Percentiles rank a stretch among this genome's conserved stretches.
phyloP scores from a whole-genome alignment of 1,139 yeast species.

The Candida sp. region DNA sequence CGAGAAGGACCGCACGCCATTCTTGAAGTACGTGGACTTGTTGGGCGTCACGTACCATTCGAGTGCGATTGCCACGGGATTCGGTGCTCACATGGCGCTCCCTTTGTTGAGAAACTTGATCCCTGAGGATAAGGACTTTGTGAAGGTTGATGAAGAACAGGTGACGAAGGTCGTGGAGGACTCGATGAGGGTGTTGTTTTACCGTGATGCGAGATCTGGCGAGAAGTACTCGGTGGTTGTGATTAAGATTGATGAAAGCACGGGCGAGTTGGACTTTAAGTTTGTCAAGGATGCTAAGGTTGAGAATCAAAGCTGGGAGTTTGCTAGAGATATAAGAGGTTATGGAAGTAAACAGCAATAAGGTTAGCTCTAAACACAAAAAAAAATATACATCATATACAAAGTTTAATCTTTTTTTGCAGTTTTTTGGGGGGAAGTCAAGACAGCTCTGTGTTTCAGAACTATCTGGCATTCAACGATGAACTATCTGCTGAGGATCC shows the following conservation, averaged over 20 bases:
- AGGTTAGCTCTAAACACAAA: not conserved
- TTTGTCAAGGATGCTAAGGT: constrained; percentile 70
- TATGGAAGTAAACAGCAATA: constrained; percentile 70
- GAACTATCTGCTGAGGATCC: no score
- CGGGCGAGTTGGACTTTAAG: constrained; percentile 38
- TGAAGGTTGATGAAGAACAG: constrained; percentile 68
- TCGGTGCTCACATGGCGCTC: constrained; percentile 93
- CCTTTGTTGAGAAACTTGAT: constrained; percentile 89
- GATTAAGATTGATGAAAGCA: constrained; percentile 55
- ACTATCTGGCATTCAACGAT: no score
- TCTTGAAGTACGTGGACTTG: constrained; percentile 85
- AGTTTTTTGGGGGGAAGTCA: not conserved
- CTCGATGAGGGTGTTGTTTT: constrained; percentile 93
- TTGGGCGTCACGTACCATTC: constrained; percentile 91
- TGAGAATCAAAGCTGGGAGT: constrained; percentile 87
- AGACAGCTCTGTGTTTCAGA: no score
- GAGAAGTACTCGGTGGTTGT: constrained; percentile 86
- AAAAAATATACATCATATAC: not conserved
- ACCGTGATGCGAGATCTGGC: constrained; percentile 95
- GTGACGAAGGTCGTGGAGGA: constrained; percentile 80
- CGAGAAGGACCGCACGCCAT: constrained; percentile 67
- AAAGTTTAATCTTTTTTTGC: not conserved
- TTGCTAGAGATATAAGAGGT: constrained; percentile 88
- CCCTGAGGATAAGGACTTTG: constrained; percentile 78
- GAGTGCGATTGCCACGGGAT: constrained; percentile 94